Evolutionary conservation across 345 rosid genomes (phyloP).

Genomic region (Zanthoxylum bungeanum): DNA sequence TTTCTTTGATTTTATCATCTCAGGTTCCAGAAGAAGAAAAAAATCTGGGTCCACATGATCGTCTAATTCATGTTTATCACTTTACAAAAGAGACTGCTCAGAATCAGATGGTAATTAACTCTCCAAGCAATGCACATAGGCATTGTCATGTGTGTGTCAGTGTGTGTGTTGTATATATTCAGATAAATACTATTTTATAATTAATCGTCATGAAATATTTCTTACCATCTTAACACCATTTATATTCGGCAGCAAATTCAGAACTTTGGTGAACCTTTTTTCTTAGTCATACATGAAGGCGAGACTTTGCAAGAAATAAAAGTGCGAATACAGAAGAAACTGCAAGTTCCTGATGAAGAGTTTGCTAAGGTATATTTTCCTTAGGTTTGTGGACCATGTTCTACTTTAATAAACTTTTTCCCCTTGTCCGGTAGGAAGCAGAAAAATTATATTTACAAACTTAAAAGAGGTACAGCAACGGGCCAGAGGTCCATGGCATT

Average conservation of each 20-base stretch:
- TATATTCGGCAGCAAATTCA: constrained; percentile 63
- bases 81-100: constrained; percentile 78
- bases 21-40: constrained; percentile 98
- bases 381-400: background rate
- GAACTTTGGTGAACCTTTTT: constrained; percentile 97
- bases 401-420: background rate
- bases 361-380: constrained; percentile 69
- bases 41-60: constrained; percentile 84
- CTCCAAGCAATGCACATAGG: too few relatives aligned
- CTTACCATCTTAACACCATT: constrained; percentile 2
- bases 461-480: background rate
- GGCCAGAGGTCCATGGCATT: background rate
- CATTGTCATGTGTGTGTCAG: too few relatives aligned
- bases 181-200: background rate
- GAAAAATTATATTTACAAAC: background rate
- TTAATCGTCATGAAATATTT: background rate
- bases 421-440: background rate
- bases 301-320: constrained; percentile 84
- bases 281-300: constrained; percentile 90
- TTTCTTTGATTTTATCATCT: constrained; percentile 4
- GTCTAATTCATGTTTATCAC: constrained; percentile 90
- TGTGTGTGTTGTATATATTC: too few relatives aligned
- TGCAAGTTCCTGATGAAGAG: constrained; percentile 91
- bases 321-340: constrained; percentile 80
- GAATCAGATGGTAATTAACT: constrained; percentile 52